Conservation (phyloP, 768 basidiomycete species). For the Phlebiopsis flavidoalba region DNA sequence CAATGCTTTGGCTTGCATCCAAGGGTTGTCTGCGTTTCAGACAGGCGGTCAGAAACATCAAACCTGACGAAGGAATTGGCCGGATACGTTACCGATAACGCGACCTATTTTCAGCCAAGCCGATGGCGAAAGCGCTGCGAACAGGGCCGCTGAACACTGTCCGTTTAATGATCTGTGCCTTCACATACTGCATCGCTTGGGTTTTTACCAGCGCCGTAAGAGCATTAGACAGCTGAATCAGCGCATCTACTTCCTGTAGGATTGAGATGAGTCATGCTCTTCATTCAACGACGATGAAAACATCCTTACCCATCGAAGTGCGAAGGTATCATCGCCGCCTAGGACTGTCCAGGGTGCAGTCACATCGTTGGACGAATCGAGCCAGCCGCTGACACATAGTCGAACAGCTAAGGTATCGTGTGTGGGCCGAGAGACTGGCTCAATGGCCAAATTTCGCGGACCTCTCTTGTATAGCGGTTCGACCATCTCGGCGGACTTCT, state of each 20-base stretch:
- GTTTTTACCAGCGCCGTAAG: slow-evolving; percentile 38
- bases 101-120: slow-evolving; percentile 47
- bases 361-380: slow-evolving; percentile 39
- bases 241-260: slow-evolving; percentile 48
- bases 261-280: slow-evolving; percentile 1
- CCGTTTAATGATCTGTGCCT: slow-evolving; percentile 42
- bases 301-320: slow-evolving; percentile 48
- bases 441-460: slow-evolving; percentile 47
- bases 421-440: slow-evolving; percentile 36
- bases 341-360: slow-evolving; percentile 50
- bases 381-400: slow-evolving; percentile 54
- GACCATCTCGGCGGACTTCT: slow-evolving; percentile 42
- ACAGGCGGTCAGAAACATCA: not conserved
- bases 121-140: slow-evolving; percentile 46
- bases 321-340: slow-evolving; percentile 44
- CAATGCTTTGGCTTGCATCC: slow-evolving; percentile 51
- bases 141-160: slow-evolving; percentile 46
- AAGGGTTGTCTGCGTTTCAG: slow-evolving; percentile 44
- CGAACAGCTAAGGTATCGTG: slow-evolving; percentile 44
- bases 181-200: slow-evolving; percentile 46
- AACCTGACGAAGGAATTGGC: not conserved
- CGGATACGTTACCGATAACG: slow-evolving; percentile 38
- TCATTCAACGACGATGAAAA: not conserved
- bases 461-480: slow-evolving; percentile 42
- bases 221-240: slow-evolving; percentile 44